These are phyloP conservation scores for Heliosperma pusillum DNA, from an alignment of 148 eudicot genomes.

Conservation along the genomic window DNA sequence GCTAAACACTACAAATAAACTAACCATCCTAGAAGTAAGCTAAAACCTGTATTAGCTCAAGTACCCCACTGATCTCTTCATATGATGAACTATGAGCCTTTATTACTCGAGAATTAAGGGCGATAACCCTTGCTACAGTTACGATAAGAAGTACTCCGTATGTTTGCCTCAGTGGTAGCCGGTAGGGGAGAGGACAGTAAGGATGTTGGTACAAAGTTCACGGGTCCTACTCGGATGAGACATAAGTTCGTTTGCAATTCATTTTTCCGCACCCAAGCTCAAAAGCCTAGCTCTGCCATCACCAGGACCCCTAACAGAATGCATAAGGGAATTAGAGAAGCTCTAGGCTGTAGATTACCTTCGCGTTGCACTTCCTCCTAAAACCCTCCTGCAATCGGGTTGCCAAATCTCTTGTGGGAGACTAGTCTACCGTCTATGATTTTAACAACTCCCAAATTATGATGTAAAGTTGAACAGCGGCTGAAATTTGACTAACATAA, in stretches of 20 bases:
- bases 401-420: neutral
- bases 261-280: neutral
- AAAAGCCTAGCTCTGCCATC: neutral
- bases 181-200: neutral
- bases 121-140: neutral
- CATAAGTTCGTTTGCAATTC: neutral
- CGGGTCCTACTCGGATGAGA: neutral
- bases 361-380: neutral
- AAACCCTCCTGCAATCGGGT: neutral
- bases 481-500: conserved; percentile 20
- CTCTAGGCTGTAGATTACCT: neutral
- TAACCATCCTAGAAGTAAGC: neutral
- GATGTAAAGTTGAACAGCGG: neutral
- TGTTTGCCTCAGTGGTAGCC: neutral
- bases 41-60: neutral
- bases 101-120: neutral
- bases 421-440: neutral
- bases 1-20: neutral
- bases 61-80: neutral
- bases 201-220: neutral
- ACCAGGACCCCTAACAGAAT: neutral
- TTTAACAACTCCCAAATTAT: neutral
- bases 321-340: neutral
- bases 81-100: neutral
- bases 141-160: neutral